Percentiles rank a stretch among this genome's conserved stretches.
These are phyloP conservation scores for Trichoderma atroviride DNA, from an alignment of 2,329 filamentous ascomycete genomes.

Conservation along the genomic window DNA sequence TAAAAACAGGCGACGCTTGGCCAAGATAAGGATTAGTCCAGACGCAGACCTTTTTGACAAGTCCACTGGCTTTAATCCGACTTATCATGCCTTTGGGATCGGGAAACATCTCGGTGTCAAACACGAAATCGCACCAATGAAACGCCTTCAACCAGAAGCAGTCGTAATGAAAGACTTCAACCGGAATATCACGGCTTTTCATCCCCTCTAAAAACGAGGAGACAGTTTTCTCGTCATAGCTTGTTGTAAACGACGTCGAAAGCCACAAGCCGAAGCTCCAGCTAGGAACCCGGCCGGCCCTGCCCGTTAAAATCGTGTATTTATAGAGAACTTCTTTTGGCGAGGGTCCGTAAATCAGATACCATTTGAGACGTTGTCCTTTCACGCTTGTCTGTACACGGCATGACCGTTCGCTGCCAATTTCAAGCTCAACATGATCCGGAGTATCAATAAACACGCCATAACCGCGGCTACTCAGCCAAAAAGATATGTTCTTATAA, in stretches of 20 bases:
- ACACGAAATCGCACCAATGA: constrained; percentile 75
- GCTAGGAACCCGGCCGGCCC: constrained; percentile 64
- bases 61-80: constrained; percentile 63
- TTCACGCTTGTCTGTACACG: constrained; percentile 70
- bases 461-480: constrained; percentile 72
- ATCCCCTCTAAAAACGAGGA: constrained; percentile 70
- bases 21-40: constrained; percentile 79
- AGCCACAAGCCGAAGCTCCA: constrained; percentile 81
- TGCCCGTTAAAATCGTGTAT: constrained; percentile 69
- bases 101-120: constrained; percentile 68
- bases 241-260: constrained; percentile 74
- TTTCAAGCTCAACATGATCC: constrained; percentile 70
- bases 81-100: constrained; percentile 66
- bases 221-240: constrained; percentile 71
- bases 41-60: constrained; percentile 67
- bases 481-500: constrained; percentile 73
- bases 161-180: constrained; percentile 76
- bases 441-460: constrained; percentile 75
- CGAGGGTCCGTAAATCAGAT: constrained; percentile 70
- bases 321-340: constrained; percentile 71
- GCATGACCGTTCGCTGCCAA: constrained; percentile 73
- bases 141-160: constrained; percentile 79
- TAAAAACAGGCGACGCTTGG: constrained; percentile 68
- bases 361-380: constrained; percentile 72
- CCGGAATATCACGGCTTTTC: constrained; percentile 63